Evolutionary conservation across 208 protist species (phyloP), one percentile per base, ranked within the genome.

Genomic region (Vickermania ingenoplastis): DNA sequence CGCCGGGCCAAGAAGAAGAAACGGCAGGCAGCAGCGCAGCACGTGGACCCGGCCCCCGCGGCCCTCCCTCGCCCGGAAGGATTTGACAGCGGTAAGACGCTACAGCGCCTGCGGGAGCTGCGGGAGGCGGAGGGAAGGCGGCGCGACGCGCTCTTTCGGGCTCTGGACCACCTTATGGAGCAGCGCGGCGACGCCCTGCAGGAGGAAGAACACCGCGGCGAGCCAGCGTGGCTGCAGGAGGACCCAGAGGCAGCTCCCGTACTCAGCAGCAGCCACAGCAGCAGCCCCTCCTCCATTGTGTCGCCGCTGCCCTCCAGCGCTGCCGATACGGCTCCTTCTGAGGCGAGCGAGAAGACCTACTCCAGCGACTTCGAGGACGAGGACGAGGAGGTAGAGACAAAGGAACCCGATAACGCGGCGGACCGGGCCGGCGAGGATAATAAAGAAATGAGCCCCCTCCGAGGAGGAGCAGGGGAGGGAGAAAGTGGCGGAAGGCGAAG

Each of bases 201-300:
- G 29, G 13, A 28, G 17, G 24, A 5, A 4, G 23, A 0, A 3
- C 21, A 45, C 2, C 3, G n/a, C 24, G 36, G n/a, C 48, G 30
- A 41, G 7, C 70, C 66, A 7, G 51, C 55, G 3, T 81, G 75
- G 70, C 30, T 74, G 23, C 22, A 28, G 14, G 67, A 73, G 3
- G 56, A 31, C 5, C 55, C 67, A 41, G 41, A 53, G 7, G 21
- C 49, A 23, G 4, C 51, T 21, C 24, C 21, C 28, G 21, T 13
- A 14, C 7, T 21, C 14, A 31, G n/a, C 21, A 14, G 45, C 50
- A 48, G 30, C n/a, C 1, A 21, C 45, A 24, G 5, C 28, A 25
- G 21, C 54, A 31, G 11, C 59, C 22, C 21, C 23, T 24, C 31
- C 41, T 2, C 5, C 30, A 2, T 14, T 2, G 62, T 50, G 23